A percentile compares a stretch with the other conserved stretches of the same genome.
These are phyloP conservation scores for Penstemon newberryi DNA, from an alignment of 257 asterid genomes.

Conservation along the genomic window DNA sequence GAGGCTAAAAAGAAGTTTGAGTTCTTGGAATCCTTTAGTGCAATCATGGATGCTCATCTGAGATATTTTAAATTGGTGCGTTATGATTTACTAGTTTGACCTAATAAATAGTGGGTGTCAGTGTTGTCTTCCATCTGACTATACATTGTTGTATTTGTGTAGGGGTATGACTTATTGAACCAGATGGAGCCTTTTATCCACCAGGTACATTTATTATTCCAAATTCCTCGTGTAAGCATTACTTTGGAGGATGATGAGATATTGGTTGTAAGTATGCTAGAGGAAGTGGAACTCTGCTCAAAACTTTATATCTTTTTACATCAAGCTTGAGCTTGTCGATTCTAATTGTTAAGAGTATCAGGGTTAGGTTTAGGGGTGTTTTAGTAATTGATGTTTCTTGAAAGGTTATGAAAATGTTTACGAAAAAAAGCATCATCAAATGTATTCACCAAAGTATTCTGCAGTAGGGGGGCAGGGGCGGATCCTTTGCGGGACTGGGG, in stretches of 20 bases:
- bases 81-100: slow-evolving; percentile 16
- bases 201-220: slow-evolving; percentile 59
- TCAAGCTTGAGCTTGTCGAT: no score
- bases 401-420: no score
- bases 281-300: slow-evolving; percentile 9
- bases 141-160: slow-evolving; percentile 27
- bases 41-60: slow-evolving; percentile 97
- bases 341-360: no score
- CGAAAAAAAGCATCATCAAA: no score
- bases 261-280: slow-evolving; percentile 2
- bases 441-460: no score
- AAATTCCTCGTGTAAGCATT: slow-evolving; percentile 19
- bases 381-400: no score
- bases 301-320: neutral
- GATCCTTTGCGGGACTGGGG: no score
- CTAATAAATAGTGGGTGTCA: slow-evolving; percentile 23
- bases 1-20: slow-evolving; percentile 93
- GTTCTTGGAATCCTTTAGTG: slow-evolving; percentile 95
- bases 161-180: slow-evolving; percentile 86
- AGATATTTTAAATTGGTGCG: slow-evolving; percentile 89
- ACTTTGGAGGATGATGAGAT: slow-evolving; percentile 21
- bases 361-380: no score
- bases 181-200: slow-evolving; percentile 93
- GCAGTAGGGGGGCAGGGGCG: no score
- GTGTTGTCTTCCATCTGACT: slow-evolving; percentile 29